These are phyloP conservation scores for Thinopyrum elongatum DNA, from an alignment of 176 grass and related monocot genomes.

Conservation along the genomic window DNA sequence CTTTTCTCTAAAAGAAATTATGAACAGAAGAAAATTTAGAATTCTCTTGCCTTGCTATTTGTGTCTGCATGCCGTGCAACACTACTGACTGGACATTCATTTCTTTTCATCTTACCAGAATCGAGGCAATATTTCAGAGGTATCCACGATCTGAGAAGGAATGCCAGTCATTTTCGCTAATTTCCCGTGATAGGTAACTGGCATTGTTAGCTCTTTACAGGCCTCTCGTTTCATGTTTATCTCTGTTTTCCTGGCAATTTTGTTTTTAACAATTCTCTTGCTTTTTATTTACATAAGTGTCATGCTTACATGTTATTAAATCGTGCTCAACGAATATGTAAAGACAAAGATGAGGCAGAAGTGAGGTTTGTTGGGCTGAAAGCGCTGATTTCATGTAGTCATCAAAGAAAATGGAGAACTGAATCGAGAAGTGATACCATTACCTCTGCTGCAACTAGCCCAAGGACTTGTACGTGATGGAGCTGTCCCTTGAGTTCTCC, in stretches of 20 bases:
- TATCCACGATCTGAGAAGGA: slow-evolving; percentile 98
- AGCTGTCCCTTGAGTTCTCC: slow-evolving; percentile 93
- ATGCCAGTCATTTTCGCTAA: slow-evolving; percentile 98
- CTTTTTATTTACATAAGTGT: slow-evolving; percentile 15
- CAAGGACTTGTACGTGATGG: slow-evolving; percentile 70
- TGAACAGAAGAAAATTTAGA: too few relatives aligned
- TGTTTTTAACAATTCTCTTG: slow-evolving; percentile 15
- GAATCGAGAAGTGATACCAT: slow-evolving; percentile 76
- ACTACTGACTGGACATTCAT: slow-evolving; percentile 22
- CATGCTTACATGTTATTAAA: not conserved
- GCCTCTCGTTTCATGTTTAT: not conserved
- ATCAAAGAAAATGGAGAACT: slow-evolving; percentile 76
- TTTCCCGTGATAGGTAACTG: slow-evolving; percentile 80
- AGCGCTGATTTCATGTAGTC: slow-evolving; percentile 77
- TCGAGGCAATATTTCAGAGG: slow-evolving; percentile 95
- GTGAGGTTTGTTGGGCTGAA: slow-evolving; percentile 99
- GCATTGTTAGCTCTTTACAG: slow-evolving; percentile 65
- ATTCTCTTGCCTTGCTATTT: not conserved
- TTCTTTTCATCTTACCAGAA: not conserved
- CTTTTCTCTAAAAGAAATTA: not conserved
- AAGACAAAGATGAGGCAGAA: slow-evolving; percentile 99
- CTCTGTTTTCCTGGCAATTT: not conserved
- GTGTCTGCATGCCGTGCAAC: not conserved
- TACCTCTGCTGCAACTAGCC: slow-evolving; percentile 83
- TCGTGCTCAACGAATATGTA: slow-evolving; percentile 58